Evolutionary conservation across 1,284 basidiomycete species (phyloP).

Genomic region (Pulveroboletus sp.): DNA sequence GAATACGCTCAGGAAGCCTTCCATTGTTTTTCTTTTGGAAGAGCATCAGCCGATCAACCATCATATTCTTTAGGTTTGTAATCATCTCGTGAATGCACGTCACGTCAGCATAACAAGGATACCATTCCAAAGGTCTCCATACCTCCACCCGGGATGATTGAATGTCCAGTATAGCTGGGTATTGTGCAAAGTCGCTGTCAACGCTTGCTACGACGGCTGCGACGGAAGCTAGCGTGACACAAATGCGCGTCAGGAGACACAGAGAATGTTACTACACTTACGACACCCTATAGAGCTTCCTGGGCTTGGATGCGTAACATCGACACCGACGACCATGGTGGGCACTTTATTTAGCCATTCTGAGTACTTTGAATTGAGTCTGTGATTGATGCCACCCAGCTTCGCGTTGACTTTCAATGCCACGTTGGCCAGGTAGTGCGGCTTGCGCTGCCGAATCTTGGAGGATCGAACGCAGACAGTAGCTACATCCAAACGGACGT

Average conservation of each 20-base stretch:
- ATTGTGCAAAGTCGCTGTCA: slow-evolving; percentile 2
- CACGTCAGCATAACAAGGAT: neutral
- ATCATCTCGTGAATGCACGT: neutral
- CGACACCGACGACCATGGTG: slow-evolving; percentile 1
- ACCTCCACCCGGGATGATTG: neutral
- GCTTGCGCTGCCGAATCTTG: neutral
- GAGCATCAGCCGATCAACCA: neutral
- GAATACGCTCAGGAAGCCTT: neutral
- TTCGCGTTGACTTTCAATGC: neutral
- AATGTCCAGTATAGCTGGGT: neutral
- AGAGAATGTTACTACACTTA: neutral
- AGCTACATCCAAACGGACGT: neutral
- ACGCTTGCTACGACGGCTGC: slow-evolving; percentile 1
- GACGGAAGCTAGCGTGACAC: neutral
- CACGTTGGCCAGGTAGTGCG: neutral
- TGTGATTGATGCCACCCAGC: slow-evolving; percentile 2
- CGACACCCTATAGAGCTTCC: neutral
- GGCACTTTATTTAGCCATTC: neutral
- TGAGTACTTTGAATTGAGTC: neutral
- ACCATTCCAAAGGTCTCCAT: neutral
- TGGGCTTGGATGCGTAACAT: neutral
- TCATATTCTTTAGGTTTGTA: neutral
- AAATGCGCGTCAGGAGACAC: neutral
- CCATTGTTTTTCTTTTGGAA: neutral
- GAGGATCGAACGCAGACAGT: neutral